Evolutionary conservation across 495 filamentous ascomycete genomes (phyloP).

Genomic region (Aspergillus affinis): DNA sequence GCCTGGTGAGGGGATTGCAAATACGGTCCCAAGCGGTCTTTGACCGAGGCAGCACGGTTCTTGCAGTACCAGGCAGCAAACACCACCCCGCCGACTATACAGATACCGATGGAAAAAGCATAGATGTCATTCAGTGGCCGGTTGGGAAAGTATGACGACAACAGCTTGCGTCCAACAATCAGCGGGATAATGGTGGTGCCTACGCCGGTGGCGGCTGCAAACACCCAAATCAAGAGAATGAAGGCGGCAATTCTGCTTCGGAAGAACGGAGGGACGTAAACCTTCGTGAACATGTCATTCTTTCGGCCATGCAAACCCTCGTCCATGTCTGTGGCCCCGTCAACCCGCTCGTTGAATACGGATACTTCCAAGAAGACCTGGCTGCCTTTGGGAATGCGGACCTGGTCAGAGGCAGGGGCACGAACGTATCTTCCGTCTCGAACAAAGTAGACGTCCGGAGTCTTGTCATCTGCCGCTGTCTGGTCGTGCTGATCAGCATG

Average conservation of each 20-base stretch:
- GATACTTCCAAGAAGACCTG: slow-evolving; percentile 79
- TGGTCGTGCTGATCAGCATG: slow-evolving; percentile 36
- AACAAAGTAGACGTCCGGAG: slow-evolving; percentile 53
- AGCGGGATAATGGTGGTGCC: slow-evolving; percentile 85
- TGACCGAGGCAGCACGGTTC: slow-evolving; percentile 40
- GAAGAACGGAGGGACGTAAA: slow-evolving; percentile 91
- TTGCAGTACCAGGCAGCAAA: slow-evolving; percentile 58
- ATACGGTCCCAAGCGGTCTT: slow-evolving; percentile 31
- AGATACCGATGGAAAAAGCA: slow-evolving; percentile 86
- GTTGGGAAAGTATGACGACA: slow-evolving; percentile 63
- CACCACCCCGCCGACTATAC: slow-evolving; percentile 64
- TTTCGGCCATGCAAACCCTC: slow-evolving; percentile 63
- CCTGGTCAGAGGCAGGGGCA: slow-evolving; percentile 87
- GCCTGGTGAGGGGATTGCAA: slow-evolving; percentile 37
- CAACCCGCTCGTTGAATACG: slow-evolving; percentile 63
- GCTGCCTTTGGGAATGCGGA: slow-evolving; percentile 83
- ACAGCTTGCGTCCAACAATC: slow-evolving; percentile 75
- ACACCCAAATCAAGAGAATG: slow-evolving; percentile 87
- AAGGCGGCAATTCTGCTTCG: slow-evolving; percentile 76
- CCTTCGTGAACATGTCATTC: slow-evolving; percentile 68
- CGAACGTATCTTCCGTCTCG: slow-evolving; percentile 84
- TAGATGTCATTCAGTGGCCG: slow-evolving; percentile 90
- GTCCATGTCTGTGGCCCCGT: slow-evolving; percentile 59
- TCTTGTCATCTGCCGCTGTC: slow-evolving; percentile 30
- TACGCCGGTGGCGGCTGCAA: slow-evolving; percentile 91